Base-by-base conservation (phyloP, 345 rosid genomes). In the Lepidium didymum region DNA sequence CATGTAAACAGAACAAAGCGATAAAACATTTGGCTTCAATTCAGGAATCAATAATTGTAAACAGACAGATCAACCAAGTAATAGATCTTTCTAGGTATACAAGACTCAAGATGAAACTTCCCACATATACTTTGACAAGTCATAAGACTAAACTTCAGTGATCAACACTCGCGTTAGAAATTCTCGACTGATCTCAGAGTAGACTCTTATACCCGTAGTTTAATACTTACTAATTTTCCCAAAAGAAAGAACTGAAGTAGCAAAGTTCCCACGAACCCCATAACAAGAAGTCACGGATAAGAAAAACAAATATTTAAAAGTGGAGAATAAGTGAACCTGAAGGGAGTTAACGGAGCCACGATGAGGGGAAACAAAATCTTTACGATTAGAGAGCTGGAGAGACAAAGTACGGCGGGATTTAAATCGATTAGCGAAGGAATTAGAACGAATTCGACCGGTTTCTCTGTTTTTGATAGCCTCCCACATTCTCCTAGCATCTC, bases 401-500 rank as follows among this genome's bases (percentile, higher is more conserved):
- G 75, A 65, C 57, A 81, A 76, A 74, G 76, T 54, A 55, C 88
- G 85, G 36, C 65, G 53, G 78, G 96, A 86, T 78, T 79, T 81
- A 78, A 91, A 53, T 42, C 78, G 87, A 74, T 68, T 84, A 10
- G 81, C 60, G 78, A 93, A 88, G 72, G 83, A 80, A 74, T 62
- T 75, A 19, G 94, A 85, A 72, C 78, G 79, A 75, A 80, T 61
- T 78, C 81, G 80, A 68, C 98, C 96, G 51, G 86, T 77, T 86
- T 93, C 98, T 90, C 97, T 85, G 79, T 78, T 74, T 76, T 81
- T 68, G 73, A 93, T 84, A 78, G 80, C 84, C 86, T 82, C 77
- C 96, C 98, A 88, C 98, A 93, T 90, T 83, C 80, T 83, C 84
- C 81, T 70, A 73, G 87, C 92, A 89, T 85, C 87, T 84, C 78